phyloP scores from a whole-genome alignment of 108 stramenopile genomes.

The Aurantiochytrium sp. region DNA sequence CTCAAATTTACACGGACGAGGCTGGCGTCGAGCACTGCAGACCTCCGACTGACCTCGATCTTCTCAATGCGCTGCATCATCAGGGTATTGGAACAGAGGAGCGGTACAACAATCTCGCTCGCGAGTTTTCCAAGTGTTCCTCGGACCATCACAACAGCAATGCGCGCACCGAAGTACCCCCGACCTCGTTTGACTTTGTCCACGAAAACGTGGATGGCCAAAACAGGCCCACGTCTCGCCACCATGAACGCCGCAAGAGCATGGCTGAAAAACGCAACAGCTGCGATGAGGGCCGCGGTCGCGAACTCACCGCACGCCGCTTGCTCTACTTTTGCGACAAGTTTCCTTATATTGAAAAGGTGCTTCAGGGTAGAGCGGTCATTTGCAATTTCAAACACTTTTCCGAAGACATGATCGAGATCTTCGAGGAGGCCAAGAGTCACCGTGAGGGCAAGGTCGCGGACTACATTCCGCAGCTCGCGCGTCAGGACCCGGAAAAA shows the following conservation, averaged over 20 bases:
- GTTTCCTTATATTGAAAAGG: not conserved
- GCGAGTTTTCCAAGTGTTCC: not conserved
- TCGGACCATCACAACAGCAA: not conserved
- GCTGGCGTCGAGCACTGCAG: not conserved
- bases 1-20: not conserved
- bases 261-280: too few species aligned
- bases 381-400: not conserved
- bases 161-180: too few species aligned
- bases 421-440: not conserved
- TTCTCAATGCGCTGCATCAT: not conserved
- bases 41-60: not conserved
- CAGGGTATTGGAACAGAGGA: not conserved
- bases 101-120: not conserved
- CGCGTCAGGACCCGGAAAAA: slow-evolving; percentile 25
- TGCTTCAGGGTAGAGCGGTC: not conserved
- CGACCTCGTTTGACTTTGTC: too few species aligned
- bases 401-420: not conserved
- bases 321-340: not conserved
- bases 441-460: not conserved
- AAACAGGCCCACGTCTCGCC: too few species aligned
- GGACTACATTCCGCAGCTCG: slow-evolving; percentile 37
- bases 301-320: not conserved
- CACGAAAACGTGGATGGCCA: too few species aligned
- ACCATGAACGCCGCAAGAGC: too few species aligned
- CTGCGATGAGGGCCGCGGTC: not conserved